Evolutionary conservation across 495 filamentous ascomycete genomes (phyloP).

Genomic region (Xylaria scruposa): DNA sequence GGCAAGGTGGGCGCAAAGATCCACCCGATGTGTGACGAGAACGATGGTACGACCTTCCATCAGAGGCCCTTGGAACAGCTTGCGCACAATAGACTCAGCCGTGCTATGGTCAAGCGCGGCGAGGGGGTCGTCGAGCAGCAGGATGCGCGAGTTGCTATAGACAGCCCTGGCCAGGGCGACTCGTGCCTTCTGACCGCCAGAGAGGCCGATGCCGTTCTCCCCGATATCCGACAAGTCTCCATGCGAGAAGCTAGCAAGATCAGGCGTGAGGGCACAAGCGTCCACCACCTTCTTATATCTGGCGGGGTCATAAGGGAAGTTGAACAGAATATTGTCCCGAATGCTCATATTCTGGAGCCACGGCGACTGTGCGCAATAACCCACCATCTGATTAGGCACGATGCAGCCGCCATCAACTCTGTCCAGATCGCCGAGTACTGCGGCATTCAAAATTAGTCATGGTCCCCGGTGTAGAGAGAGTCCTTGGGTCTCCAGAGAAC

Average conservation of each 20-base stretch:
- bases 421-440: conserved; percentile 78
- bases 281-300: conserved; percentile 91
- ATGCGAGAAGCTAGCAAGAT: conserved; percentile 88
- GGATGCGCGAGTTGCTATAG: conserved; percentile 88
- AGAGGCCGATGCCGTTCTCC: conserved; percentile 94
- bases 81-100: conserved; percentile 72
- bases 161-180: conserved; percentile 91
- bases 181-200: conserved; percentile 93
- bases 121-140: conserved; percentile 93
- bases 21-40: conserved; percentile 80
- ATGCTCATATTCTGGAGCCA: conserved; percentile 94
- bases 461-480: background rate
- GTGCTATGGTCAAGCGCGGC: conserved; percentile 93
- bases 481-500: background rate
- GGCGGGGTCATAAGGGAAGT: conserved; percentile 70
- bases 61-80: conserved; percentile 69
- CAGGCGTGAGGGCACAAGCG: conserved; percentile 89
- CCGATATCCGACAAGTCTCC: conserved; percentile 94
- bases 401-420: conserved; percentile 62
- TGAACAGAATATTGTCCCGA: conserved; percentile 83
- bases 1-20: conserved; percentile 69
- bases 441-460: background rate
- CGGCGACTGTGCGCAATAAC: conserved; percentile 84
- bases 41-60: conserved; percentile 67
- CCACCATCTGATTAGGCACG: conserved; percentile 71